Evolutionary conservation across 2,329 filamentous ascomycete genomes (phyloP).

Genomic region (Penicillium hesseltinei): DNA sequence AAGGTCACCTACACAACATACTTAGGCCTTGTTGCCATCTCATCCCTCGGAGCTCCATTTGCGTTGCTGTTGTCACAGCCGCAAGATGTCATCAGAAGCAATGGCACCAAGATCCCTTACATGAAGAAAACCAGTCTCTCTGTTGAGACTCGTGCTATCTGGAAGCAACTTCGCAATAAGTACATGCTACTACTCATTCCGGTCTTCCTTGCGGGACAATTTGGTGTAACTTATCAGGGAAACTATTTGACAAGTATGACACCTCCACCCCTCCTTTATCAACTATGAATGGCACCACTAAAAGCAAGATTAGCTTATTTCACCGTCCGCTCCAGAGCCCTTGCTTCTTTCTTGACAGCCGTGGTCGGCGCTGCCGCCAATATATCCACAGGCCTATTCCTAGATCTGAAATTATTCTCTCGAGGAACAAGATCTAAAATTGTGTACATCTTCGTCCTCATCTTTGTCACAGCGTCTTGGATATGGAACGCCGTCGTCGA

Average conservation of each 20-base stretch:
- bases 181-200: conserved; percentile 52
- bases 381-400: conserved; percentile 11
- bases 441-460: conserved; percentile 45
- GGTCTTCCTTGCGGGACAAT: conserved; percentile 51
- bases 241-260: conserved; percentile 49
- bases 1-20: conserved; percentile 48
- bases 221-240: conserved; percentile 52
- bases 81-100: conserved; percentile 45
- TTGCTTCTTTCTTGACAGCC: conserved; percentile 46
- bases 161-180: conserved; percentile 42
- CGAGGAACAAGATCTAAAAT: conserved; percentile 45
- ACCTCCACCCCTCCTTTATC: background rate
- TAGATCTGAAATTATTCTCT: conserved; percentile 43
- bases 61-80: conserved; percentile 48
- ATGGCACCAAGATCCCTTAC: conserved; percentile 35
- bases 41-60: conserved; percentile 48
- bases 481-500: conserved; percentile 52
- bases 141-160: conserved; percentile 41
- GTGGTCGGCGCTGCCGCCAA: conserved; percentile 48
- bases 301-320: conserved; percentile 42
- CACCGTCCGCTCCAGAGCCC: conserved; percentile 49
- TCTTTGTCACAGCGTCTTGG: conserved; percentile 46
- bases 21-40: conserved; percentile 36
- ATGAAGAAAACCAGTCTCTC: conserved; percentile 28
- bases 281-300: background rate